Evolutionary conservation across 2,329 filamentous ascomycete species (phyloP), one percentile per base, ranked within the genome.

Genomic region (Monilinia fructicola): DNA sequence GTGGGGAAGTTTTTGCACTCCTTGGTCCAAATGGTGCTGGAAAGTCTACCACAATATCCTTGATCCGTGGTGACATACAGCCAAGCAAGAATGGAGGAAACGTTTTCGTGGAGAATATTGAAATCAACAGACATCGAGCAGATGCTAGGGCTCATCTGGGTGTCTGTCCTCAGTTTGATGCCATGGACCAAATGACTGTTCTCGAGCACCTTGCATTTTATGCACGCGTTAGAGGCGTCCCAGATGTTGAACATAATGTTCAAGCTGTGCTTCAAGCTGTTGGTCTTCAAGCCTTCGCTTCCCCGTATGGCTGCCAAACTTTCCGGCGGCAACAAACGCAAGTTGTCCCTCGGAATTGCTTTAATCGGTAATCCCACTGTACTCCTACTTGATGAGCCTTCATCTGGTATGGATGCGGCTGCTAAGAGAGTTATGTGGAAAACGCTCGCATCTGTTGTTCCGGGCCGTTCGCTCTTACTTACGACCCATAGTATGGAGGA

Each of bases 401-500:
- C 87, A 0, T 93, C 89, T 0, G 93, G 93, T 0, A 90, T 97
- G 80, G 94, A 98, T 73, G 93, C 93, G 0, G 92, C 92, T 0
- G 90, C 92, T 0, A 97, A 97, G 78, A 86, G 94, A 53, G 85
- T 96, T 71, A 96, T 98, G 91, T 97, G 94, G 94, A 87, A 87
- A 66, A 96, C 93, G 0, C 82, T 97, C 0, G 85, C 86, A 4
- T 84, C 87, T 1, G 88, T 93, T 4, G 88, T 90, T 0, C 85
- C 87, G 0, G 92, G 92, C 0, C 85, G 93, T n/a, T 91, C 89
- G 0, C 86, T 97, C 21, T 82, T 98, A 1, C 84, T 98, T 23
- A 97, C 94, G 0, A 97, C 94, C 0, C 94, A 98, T 77, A 91
- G 87, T 59, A 97, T 97, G 93, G 93, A 97, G 77, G 94, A 97